Evolutionary conservation across 371 early-diverging fungal species (phyloP), one percentile per base, ranked within the genome.

Genomic region (Globomyces sp.): DNA sequence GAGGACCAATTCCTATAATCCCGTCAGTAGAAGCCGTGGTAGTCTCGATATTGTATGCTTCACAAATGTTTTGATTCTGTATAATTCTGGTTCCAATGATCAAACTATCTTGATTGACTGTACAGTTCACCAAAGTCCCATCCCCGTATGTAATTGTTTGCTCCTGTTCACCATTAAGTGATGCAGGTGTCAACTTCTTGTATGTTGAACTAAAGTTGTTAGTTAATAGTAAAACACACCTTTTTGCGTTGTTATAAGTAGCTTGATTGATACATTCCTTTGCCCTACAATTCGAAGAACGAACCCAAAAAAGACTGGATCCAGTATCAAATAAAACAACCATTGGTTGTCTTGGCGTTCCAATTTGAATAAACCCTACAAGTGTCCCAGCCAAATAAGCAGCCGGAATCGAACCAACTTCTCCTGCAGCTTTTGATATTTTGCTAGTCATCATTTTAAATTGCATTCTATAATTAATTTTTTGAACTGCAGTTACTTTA

Each of bases 281-380:
- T 37, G 48, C 49, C 40, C 37, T 36, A 37, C 69, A 68, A 13
- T 45, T 34, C 8, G 47, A 9, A 8, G 36, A 11, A 1, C 60
- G 47, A 4, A 68, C 57, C 69, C 69, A 68, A 45, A 68, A 68
- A n/a, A 68, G 40, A 11, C 40, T 13, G 6, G 66, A 66, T 13
- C 69, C 70, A 41, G 66, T 69, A 48, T 69, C 70, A 60, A 69
- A 67, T 9, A 48, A n/a, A 3, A 69, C 58, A 34, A 39, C 11
- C 41, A 69, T 43, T 24, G 24, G n/a, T 24, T 68, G 52, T 11
- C 66, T 46, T 13, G 70, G 70, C 1, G 66, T 69, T 4, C 70
- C 70, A 10, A 69, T 40, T 36, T 46, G 37, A 34, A 69, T 66
- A 5, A 48, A 44, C 3, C 58, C 58, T 13, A 41, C 41, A 24